Percentiles rank a stretch among this genome's conserved stretches.
Evolutionary conservation across 2,329 filamentous ascomycete genomes (phyloP).

Genomic region (Ampelomyces quisqualis): DNA sequence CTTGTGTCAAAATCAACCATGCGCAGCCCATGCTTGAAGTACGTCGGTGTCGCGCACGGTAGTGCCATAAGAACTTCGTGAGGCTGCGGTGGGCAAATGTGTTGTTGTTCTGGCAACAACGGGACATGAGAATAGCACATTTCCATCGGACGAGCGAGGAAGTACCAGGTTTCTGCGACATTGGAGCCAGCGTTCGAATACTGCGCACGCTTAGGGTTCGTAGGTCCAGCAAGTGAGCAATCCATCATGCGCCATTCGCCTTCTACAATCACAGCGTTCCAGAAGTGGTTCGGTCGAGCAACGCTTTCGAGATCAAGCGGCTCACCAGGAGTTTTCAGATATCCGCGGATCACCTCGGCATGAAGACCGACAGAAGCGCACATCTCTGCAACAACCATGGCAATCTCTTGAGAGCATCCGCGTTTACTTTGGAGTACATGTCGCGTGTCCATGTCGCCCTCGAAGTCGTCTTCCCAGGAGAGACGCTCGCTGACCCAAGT

Average conservation of each 20-base stretch:
- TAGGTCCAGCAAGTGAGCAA: conserved; percentile 86
- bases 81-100: conserved; percentile 84
- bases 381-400: conserved; percentile 87
- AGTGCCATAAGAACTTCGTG: conserved; percentile 84
- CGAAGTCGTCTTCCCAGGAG: conserved; percentile 91
- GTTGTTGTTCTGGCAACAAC: conserved; percentile 82
- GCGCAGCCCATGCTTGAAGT: conserved; percentile 78
- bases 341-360: conserved; percentile 83
- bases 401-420: conserved; percentile 86
- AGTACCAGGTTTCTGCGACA: conserved; percentile 85
- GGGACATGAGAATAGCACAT: conserved; percentile 96
- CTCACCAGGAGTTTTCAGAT: conserved; percentile 87
- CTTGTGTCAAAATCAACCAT: conserved; percentile 92
- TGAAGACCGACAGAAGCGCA: conserved; percentile 84
- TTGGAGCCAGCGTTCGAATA: conserved; percentile 74
- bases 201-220: conserved; percentile 73
- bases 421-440: conserved; percentile 81
- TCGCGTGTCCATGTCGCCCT: conserved; percentile 78
- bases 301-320: conserved; percentile 70
- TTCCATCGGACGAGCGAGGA: conserved; percentile 83
- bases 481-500: conserved; percentile 97
- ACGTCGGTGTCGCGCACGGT: conserved; percentile 81
- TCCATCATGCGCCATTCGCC: conserved; percentile 97
- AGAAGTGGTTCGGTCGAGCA: conserved; percentile 93
- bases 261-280: conserved; percentile 92